phyloP scores from a whole-genome alignment of 2,329 filamentous ascomycete species.

The Scytalidium sp. region DNA sequence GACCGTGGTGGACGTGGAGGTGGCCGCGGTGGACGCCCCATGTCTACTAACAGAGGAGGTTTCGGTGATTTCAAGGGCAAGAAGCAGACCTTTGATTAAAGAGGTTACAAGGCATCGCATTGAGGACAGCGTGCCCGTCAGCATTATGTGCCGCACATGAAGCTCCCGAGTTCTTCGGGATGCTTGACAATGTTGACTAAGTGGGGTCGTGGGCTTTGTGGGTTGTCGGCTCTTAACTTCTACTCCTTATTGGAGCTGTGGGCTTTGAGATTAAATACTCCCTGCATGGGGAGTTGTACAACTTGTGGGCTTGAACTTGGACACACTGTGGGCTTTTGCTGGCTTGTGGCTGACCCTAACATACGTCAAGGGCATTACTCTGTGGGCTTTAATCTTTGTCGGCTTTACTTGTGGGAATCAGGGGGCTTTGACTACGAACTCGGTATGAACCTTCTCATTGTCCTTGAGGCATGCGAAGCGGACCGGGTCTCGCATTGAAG shows the following conservation, averaged over 20 bases:
- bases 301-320: slow-evolving; percentile 26
- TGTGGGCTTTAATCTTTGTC: slow-evolving; percentile 20
- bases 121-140: slow-evolving; percentile 18
- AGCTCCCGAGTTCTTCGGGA: slow-evolving; percentile 11
- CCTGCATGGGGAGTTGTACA: slow-evolving; percentile 13
- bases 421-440: slow-evolving; percentile 30
- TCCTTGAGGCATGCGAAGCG: slow-evolving; percentile 16
- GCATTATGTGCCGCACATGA: slow-evolving; percentile 22
- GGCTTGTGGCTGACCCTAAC: slow-evolving; percentile 29
- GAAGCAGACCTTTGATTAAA: slow-evolving; percentile 41
- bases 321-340: slow-evolving; percentile 24
- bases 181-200: slow-evolving; percentile 18
- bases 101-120: slow-evolving; percentile 6
- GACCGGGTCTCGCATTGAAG: slow-evolving; percentile 30
- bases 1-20: slow-evolving; percentile 43
- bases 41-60: slow-evolving; percentile 48
- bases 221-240: slow-evolving; percentile 35
- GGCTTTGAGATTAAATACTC: slow-evolving; percentile 28
- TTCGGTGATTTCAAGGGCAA: slow-evolving; percentile 57
- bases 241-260: slow-evolving; percentile 29
- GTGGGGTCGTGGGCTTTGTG: slow-evolving; percentile 31
- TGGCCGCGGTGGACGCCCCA: slow-evolving; percentile 31
- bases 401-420: slow-evolving; percentile 24
- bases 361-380: slow-evolving; percentile 5
- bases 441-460: slow-evolving; percentile 29